Conservation (phyloP, 257 asterid species). For the Ilex asprella region DNA sequence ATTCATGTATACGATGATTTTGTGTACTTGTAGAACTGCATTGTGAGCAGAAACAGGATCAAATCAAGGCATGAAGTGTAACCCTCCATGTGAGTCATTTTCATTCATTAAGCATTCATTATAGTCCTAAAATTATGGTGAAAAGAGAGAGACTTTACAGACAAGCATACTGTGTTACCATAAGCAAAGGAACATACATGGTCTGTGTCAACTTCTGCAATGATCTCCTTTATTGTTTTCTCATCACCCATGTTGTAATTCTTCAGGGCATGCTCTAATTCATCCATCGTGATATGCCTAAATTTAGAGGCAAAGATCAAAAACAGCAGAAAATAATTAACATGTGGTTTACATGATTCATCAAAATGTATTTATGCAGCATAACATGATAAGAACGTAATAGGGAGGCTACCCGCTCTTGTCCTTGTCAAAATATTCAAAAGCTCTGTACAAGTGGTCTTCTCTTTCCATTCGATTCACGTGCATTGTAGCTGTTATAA, state of each 20-base stretch:
- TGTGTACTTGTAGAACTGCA: too few species aligned
- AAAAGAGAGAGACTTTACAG: neutral
- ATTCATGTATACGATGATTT: neutral
- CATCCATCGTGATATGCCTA: constrained; percentile 82
- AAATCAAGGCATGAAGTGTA: neutral
- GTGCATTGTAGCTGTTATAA: constrained; percentile 92
- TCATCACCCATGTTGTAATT: constrained; percentile 77
- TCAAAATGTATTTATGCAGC: neutral
- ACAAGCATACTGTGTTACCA: neutral
- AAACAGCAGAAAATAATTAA: constrained; percentile 1
- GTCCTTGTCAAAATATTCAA: constrained; percentile 84
- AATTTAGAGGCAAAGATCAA: constrained; percentile 14
- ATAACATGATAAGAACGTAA: constrained; percentile 3
- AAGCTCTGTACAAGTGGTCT: constrained; percentile 80
- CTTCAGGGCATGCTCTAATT: constrained; percentile 72
- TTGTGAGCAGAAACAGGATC: too few species aligned
- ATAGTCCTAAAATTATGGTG: neutral
- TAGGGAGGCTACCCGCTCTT: constrained; percentile 64
- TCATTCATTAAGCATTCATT: neutral
- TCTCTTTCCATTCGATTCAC: constrained; percentile 87
- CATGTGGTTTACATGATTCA: too few species aligned
- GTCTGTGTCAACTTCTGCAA: constrained; percentile 91
- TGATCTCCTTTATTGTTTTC: constrained; percentile 81
- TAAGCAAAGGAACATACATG: constrained; percentile 30
- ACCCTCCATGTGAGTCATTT: neutral